phyloP scores from a whole-genome alignment of 179 eudicot species.

The Spergularia azorica region DNA sequence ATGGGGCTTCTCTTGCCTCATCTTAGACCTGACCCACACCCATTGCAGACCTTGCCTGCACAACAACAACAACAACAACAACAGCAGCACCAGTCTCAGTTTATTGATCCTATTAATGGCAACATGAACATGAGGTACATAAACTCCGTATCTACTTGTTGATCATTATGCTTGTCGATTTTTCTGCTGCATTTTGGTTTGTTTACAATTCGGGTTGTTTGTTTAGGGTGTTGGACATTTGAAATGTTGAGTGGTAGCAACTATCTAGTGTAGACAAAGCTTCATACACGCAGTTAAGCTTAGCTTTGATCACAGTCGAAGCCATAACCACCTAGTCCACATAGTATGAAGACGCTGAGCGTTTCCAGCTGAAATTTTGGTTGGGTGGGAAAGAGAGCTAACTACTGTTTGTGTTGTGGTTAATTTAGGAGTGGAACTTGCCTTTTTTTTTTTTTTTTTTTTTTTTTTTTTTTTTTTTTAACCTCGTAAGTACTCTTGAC shows the following conservation, averaged over 20 bases:
- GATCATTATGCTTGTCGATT: background rate
- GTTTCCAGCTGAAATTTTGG: background rate
- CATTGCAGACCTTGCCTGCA: constrained; percentile 2
- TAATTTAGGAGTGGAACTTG: background rate
- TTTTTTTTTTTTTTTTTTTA: background rate
- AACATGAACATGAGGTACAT: constrained; percentile 43
- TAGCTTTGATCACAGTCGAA: background rate
- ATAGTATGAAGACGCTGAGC: background rate
- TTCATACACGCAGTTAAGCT: background rate
- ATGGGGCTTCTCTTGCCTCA: constrained; percentile 40
- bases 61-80: constrained; percentile 41
- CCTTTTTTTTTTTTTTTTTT: background rate
- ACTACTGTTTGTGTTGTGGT: background rate
- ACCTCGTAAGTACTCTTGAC: too few species aligned
- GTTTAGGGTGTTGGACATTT: background rate
- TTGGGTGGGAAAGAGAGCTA: background rate
- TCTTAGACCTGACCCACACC: constrained; percentile 29
- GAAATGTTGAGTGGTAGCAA: background rate
- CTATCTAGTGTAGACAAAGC: background rate
- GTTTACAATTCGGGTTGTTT: too few species aligned
- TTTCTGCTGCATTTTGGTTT: background rate
- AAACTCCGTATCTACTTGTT: too few species aligned
- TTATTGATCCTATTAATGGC: constrained; percentile 40
- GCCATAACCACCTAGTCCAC: background rate
- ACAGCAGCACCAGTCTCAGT: constrained; percentile 40